Percentiles rank a stretch among this genome's conserved stretches.
Evolutionary conservation across 2,329 filamentous ascomycete genomes (phyloP).

Genomic region (Mollisia scopiformis): DNA sequence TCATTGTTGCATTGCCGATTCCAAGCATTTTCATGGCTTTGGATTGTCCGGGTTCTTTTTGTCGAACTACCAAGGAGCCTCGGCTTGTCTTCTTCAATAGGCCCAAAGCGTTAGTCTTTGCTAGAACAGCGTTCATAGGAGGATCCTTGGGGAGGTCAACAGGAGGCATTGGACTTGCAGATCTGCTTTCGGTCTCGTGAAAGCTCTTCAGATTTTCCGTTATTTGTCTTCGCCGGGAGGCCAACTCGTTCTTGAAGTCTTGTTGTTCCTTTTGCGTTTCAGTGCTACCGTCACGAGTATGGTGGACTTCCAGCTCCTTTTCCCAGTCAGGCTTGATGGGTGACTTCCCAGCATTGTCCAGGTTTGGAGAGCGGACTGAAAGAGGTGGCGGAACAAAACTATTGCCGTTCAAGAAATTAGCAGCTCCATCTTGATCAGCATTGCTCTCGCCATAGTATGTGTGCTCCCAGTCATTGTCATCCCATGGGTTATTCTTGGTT

Average conservation of each 20-base stretch:
- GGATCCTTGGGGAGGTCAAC: constrained; percentile 36
- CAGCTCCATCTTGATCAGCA: constrained; percentile 17
- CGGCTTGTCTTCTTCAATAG: constrained; percentile 69
- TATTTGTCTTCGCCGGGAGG: constrained; percentile 69
- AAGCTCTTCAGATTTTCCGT: constrained; percentile 74
- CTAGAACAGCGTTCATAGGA: constrained; percentile 23
- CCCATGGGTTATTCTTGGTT: constrained; percentile 49
- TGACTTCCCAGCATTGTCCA: constrained; percentile 14
- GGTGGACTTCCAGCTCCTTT: constrained; percentile 35
- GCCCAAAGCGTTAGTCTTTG: constrained; percentile 60
- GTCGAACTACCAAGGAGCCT: constrained; percentile 61
- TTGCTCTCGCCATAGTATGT: constrained; percentile 20
- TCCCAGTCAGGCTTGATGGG: constrained; percentile 30
- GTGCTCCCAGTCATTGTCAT: constrained; percentile 37
- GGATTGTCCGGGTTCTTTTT: constrained; percentile 45
- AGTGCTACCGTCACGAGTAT: constrained; percentile 51
- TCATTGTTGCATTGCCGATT: constrained; percentile 48
- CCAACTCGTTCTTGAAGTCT: constrained; percentile 75
- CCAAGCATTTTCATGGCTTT: constrained; percentile 67
- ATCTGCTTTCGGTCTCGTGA: constrained; percentile 61
- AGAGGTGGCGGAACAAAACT: constrained; percentile 18
- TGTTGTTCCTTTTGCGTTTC: constrained; percentile 61
- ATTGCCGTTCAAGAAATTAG: constrained; percentile 14
- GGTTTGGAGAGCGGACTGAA: constrained; percentile 18
- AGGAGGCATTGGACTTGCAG: constrained; percentile 35